phyloP scores from a whole-genome alignment of 1,284 basidiomycete genomes.

The Phaffia rhodozyma region DNA sequence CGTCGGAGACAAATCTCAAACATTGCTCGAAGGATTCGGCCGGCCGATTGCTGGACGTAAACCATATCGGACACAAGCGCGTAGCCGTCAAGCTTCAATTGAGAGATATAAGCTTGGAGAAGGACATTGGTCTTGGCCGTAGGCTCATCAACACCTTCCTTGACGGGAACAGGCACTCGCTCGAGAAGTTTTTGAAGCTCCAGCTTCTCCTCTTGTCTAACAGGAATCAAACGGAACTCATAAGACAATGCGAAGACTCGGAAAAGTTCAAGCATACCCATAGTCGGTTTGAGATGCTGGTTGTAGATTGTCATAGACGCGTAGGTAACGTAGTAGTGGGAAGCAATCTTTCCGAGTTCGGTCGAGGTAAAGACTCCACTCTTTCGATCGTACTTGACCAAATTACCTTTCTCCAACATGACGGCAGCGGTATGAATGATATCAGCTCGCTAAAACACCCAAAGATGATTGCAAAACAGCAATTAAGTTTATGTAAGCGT shows the following conservation, averaged over 20 bases:
- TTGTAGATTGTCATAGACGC: conserved; percentile 96
- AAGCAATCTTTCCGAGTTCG: conserved; percentile 87
- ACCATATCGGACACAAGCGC: conserved; percentile 98
- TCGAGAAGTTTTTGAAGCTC: conserved; percentile 89
- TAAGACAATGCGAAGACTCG: conserved; percentile 92
- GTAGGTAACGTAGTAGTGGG: conserved; percentile 93
- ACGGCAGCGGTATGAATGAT: conserved; percentile 90
- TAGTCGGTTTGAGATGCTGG: conserved; percentile 77
- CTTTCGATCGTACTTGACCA: conserved; percentile 85
- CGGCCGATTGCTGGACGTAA: conserved; percentile 82
- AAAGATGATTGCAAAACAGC: not conserved
- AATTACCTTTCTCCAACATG: conserved; percentile 82
- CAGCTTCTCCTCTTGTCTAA: conserved; percentile 68
- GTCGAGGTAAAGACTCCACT: conserved; percentile 82
- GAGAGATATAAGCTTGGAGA: conserved; percentile 88
- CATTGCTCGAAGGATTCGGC: conserved; percentile 87
- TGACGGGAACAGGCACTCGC: conserved; percentile 92
- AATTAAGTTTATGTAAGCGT: not conserved
- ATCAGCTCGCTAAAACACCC: conserved; percentile 46
- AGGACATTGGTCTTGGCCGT: conserved; percentile 96
- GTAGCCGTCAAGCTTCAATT: conserved; percentile 89
- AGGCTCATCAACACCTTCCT: conserved; percentile 91
- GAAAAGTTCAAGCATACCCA: conserved; percentile 85
- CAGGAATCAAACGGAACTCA: conserved; percentile 92
- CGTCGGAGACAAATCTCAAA: conserved; percentile 97